phyloP scores from a whole-genome alignment of 345 rosid species.

The Lepidium africanum region DNA sequence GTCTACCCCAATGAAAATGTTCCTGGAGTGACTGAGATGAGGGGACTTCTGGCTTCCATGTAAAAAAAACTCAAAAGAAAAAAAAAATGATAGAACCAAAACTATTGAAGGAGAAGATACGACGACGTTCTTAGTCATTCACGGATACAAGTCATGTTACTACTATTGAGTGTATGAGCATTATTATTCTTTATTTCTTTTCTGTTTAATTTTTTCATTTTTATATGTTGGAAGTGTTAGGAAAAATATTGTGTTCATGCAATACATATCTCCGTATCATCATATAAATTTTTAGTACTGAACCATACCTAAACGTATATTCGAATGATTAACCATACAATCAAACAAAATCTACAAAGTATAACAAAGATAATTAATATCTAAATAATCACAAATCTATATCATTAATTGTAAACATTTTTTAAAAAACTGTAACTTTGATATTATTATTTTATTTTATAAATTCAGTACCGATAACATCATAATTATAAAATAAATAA shows the following conservation, averaged over 20 bases:
- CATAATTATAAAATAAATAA: too few relatives aligned
- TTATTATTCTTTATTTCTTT: not conserved
- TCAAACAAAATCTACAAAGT: too few relatives aligned
- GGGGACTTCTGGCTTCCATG: slow-evolving; percentile 74
- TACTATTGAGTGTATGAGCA: not conserved
- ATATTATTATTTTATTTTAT: too few relatives aligned
- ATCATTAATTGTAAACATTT: too few relatives aligned
- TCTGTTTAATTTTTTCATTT: not conserved
- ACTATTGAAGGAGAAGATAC: not conserved
- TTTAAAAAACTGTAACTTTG: too few relatives aligned
- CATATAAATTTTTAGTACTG: too few relatives aligned
- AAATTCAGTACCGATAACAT: too few relatives aligned
- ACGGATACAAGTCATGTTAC: not conserved
- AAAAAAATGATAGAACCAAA: not conserved
- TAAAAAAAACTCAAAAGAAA: slow-evolving; percentile 18
- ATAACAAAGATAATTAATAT: too few relatives aligned
- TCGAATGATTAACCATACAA: too few relatives aligned
- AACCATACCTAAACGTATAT: too few relatives aligned
- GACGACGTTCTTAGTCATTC: not conserved
- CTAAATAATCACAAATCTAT: too few relatives aligned
- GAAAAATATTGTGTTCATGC: not conserved
- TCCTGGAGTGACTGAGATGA: slow-evolving; percentile 72
- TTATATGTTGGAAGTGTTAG: not conserved
- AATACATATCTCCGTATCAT: not conserved
- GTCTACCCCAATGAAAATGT: slow-evolving; percentile 75